A percentile compares a stretch with the other conserved stretches of the same genome.
Conservation (phyloP, 352 stramenopile species). For the Poterioochromonas sp. region DNA sequence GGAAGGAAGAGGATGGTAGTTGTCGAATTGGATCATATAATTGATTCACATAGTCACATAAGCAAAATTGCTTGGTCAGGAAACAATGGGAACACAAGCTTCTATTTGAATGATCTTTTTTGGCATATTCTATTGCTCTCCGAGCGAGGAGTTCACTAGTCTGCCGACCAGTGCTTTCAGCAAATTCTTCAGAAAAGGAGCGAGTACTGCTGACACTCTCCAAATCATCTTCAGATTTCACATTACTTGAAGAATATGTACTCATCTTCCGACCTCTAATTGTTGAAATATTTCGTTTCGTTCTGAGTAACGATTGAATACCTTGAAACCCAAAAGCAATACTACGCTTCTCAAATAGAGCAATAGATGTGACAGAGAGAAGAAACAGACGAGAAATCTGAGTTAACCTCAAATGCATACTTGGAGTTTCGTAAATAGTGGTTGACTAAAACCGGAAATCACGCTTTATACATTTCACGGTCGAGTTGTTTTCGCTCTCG, state of each 20-base stretch:
- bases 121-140: background rate
- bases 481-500: background rate
- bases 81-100: background rate
- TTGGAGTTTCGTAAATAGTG: too few relatives aligned
- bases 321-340: too few relatives aligned
- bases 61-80: background rate
- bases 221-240: too few relatives aligned
- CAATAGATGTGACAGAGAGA: too few relatives aligned
- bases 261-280: background rate
- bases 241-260: background rate
- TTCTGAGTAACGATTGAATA: background rate
- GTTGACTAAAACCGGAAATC: background rate
- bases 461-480: background rate
- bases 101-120: background rate
- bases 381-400: too few relatives aligned
- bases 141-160: background rate
- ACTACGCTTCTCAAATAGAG: too few relatives aligned
- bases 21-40: background rate
- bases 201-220: too few relatives aligned
- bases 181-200: too few relatives aligned
- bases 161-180: too few relatives aligned
- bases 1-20: background rate
- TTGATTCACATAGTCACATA: background rate
- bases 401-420: too few relatives aligned
- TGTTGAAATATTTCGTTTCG: background rate